Conservation (phyloP, 139 green algal species). For the Zygnema cylindricum region DNA sequence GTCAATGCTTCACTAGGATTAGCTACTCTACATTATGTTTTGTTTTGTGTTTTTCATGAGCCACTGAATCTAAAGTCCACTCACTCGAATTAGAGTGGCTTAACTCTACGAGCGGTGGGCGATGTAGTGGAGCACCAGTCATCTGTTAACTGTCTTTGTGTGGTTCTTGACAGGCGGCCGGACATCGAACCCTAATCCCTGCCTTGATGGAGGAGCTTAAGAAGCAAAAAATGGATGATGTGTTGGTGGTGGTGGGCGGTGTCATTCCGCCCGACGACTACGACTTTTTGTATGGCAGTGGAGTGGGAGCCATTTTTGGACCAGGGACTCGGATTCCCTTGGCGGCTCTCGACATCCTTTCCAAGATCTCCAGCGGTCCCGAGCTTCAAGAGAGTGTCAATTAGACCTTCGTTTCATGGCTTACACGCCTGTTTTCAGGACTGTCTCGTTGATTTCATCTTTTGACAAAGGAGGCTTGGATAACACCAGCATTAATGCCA, state of each 20-base stretch:
- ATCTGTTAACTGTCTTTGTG: not conserved
- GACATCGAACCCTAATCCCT: slow-evolving; percentile 70
- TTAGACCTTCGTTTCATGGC: too few species aligned
- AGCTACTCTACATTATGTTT: too few species aligned
- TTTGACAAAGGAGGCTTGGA: too few species aligned
- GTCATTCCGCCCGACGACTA: slow-evolving; percentile 72
- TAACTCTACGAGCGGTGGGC: too few species aligned
- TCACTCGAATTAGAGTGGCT: too few species aligned
- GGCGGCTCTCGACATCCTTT: slow-evolving; percentile 70
- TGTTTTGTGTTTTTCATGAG: too few species aligned
- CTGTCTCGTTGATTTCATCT: too few species aligned
- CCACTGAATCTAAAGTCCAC: too few species aligned
- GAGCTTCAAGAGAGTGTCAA: not conserved
- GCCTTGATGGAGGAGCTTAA: slow-evolving; percentile 67
- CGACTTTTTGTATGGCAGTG: slow-evolving; percentile 59
- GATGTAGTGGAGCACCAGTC: too few species aligned
- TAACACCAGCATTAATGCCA: too few species aligned
- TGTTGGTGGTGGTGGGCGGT: slow-evolving; percentile 73
- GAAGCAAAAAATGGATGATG: slow-evolving; percentile 59
- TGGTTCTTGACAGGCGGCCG: slow-evolving; percentile 43
- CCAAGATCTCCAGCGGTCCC: slow-evolving; percentile 44
- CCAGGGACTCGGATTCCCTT: slow-evolving; percentile 66
- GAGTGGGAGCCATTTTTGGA: slow-evolving; percentile 73
- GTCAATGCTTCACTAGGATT: too few species aligned
- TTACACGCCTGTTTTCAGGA: too few species aligned